Percentiles rank a stretch among this genome's conserved stretches.
These are phyloP conservation scores for Forsythia suspensa DNA, from an alignment of 257 asterid genomes.

Conservation along the genomic window DNA sequence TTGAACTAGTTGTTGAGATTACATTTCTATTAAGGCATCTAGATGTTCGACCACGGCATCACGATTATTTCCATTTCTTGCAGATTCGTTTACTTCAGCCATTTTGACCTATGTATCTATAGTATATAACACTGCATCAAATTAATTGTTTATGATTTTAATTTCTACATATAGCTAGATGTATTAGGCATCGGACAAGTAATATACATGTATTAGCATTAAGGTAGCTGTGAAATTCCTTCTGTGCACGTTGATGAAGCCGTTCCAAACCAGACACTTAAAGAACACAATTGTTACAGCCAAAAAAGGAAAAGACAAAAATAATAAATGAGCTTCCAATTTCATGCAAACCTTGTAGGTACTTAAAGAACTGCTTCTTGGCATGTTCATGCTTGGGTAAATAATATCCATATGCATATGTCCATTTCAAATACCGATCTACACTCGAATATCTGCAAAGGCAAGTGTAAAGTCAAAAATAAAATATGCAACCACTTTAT, in stretches of 20 bases:
- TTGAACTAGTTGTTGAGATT: too few species aligned
- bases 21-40: too few species aligned
- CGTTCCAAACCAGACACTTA: slow-evolving; percentile 94
- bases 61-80: too few species aligned
- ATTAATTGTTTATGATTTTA: too few species aligned
- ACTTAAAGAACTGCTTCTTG: slow-evolving; percentile 87
- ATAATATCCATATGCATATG: slow-evolving; percentile 93
- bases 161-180: too few species aligned
- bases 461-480: slow-evolving; percentile 23
- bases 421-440: slow-evolving; percentile 92
- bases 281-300: slow-evolving; percentile 19
- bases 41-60: too few species aligned
- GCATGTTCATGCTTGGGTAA: slow-evolving; percentile 73
- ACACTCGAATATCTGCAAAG: slow-evolving; percentile 85
- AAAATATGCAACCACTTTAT: background rate
- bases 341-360: slow-evolving; percentile 68
- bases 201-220: too few species aligned
- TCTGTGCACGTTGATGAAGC: slow-evolving; percentile 96
- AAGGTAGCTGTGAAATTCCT: too few species aligned
- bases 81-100: too few species aligned
- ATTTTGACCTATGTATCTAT: too few species aligned
- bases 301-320: slow-evolving; percentile 7
- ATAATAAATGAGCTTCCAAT: slow-evolving; percentile 10
- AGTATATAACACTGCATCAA: too few species aligned
- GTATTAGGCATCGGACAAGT: too few species aligned